phyloP scores from a whole-genome alignment of 1,284 basidiomycete species.

The Malassezia sp. region DNA sequence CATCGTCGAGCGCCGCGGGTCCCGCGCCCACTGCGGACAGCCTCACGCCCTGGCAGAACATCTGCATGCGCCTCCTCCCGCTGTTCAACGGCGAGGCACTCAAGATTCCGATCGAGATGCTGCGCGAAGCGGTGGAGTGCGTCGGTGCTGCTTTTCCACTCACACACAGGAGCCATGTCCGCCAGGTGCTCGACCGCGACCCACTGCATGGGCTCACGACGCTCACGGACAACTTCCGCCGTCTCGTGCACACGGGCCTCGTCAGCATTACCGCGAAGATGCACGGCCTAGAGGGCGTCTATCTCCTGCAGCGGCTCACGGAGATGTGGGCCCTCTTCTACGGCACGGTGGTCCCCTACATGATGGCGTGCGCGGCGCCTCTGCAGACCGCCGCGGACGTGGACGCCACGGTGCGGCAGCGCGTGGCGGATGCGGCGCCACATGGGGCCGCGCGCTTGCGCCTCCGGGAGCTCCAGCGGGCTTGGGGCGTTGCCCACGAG shows the following conservation, averaged over 20 bases:
- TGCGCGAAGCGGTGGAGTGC: slow-evolving; percentile 61
- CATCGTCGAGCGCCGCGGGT: too few species aligned
- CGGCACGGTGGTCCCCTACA: slow-evolving; percentile 77
- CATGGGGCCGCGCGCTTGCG: too few species aligned
- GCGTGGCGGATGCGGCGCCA: too few species aligned
- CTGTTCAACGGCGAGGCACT: slow-evolving; percentile 83
- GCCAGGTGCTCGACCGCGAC: slow-evolving; percentile 48
- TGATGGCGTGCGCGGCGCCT: slow-evolving; percentile 57
- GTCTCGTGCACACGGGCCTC: slow-evolving; percentile 77
- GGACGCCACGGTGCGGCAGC: too few species aligned
- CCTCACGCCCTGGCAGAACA: slow-evolving; percentile 55
- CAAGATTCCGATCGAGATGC: slow-evolving; percentile 77
- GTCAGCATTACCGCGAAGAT: slow-evolving; percentile 79
- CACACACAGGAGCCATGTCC: slow-evolving; percentile 70
- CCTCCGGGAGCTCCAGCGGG: too few species aligned
- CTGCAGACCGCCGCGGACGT: slow-evolving; percentile 40
- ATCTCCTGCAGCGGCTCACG: slow-evolving; percentile 63
- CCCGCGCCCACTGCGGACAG: background rate
- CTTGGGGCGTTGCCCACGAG: too few species aligned
- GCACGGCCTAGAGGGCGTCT: slow-evolving; percentile 52
- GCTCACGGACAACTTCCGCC: slow-evolving; percentile 67
- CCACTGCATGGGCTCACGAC: slow-evolving; percentile 49
- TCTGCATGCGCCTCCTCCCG: slow-evolving; percentile 76
- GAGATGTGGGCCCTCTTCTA: slow-evolving; percentile 91
- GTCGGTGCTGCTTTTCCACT: too few species aligned